These are phyloP conservation scores for Citeromyces matritensis DNA, from an alignment of 805 yeast genomes.

Conservation along the genomic window DNA sequence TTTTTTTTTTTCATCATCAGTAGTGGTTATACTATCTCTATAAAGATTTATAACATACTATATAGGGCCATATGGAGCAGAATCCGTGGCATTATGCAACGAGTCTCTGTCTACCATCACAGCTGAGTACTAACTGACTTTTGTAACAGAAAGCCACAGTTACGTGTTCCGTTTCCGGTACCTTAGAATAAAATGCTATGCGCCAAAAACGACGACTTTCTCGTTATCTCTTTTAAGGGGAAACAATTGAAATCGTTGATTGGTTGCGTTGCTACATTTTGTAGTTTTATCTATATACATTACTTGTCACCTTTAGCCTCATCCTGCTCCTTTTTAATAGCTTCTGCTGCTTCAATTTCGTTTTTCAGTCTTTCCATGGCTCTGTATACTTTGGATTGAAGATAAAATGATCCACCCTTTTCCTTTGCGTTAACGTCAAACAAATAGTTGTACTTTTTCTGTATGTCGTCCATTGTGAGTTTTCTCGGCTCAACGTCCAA, in stretches of 20 bases:
- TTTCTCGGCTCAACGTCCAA: conserved; percentile 57
- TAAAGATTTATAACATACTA: conserved; percentile 40
- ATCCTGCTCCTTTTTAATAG: conserved; percentile 15
- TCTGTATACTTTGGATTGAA: conserved; percentile 85
- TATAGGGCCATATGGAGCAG: conserved; percentile 24
- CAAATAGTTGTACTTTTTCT: conserved; percentile 62
- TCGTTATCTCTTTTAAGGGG: conserved; percentile 12
- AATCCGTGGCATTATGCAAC: conserved; percentile 26
- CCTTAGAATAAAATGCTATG: conserved; percentile 36
- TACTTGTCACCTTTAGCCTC: conserved; percentile 3
- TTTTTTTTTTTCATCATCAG: conserved; percentile 38
- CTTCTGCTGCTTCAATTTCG: conserved; percentile 52
- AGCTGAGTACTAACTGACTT: conserved; percentile 65
- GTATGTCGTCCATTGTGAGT: conserved; percentile 40
- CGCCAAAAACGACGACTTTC: conserved; percentile 16
- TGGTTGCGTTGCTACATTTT: conserved; percentile 37
- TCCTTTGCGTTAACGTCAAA: conserved; percentile 86
- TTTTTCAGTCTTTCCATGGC: conserved; percentile 84
- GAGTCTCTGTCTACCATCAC: conserved; percentile 24
- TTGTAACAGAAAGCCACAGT: conserved; percentile 63
- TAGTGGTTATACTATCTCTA: conserved; percentile 71
- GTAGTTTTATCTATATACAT: conserved; percentile 2
- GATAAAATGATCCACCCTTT: conserved; percentile 88
- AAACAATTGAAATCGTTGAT: conserved; percentile 17
- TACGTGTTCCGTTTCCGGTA: conserved; percentile 63